Base-by-base conservation (phyloP, 179 eudicot species). In the Spergularia azorica region DNA sequence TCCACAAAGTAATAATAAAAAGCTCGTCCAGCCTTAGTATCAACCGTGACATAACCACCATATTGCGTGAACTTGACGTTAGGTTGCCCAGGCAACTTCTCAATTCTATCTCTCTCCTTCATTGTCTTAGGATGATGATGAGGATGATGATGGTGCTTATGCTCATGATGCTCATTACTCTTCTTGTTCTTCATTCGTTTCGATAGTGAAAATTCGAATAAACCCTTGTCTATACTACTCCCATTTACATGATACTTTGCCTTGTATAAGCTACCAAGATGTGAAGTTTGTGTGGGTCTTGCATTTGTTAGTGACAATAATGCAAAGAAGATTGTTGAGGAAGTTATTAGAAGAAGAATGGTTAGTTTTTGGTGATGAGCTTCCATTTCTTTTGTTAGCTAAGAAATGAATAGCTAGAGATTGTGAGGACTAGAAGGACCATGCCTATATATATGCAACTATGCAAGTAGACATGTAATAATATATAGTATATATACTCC, bases 11-110 rank as follows among this genome's bases (percentile, higher is more conserved):
- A 89, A 63, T 89, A 89, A 65, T 87, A 88, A 12, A 87, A 80
- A 11, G 89, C 88, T 43, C 84, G 72, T 10, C 90, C 90, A 36
- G 80, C 81, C 21, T 69, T 74, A 0, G 76, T 75, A 78, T 89
- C 87, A 66, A 89, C 81, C 0, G 84, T 89, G 0, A 89, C 89
- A 84, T 90, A 89, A 8, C 88, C 89, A 2, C 91, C 87, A 68
- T 89, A 90, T 66, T 87, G 95, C 20, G 76, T 50, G 65, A 90
- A 87, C 54, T 59, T 76, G 55, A 84, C 84, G 7, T 65, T n/a
- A 10, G 92, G 95, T 67, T 90, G 91, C 0, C 95, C 95, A 0
- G 95, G 88, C 71, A 89, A 69, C 18, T 18, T 57, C 18, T 14
- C 20, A 11, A 90, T 84, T 83, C 83, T 87, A 78, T 90, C 89